Base-by-base conservation (phyloP, 805 yeast genomes). In the Wickerhamiella lipophila region DNA sequence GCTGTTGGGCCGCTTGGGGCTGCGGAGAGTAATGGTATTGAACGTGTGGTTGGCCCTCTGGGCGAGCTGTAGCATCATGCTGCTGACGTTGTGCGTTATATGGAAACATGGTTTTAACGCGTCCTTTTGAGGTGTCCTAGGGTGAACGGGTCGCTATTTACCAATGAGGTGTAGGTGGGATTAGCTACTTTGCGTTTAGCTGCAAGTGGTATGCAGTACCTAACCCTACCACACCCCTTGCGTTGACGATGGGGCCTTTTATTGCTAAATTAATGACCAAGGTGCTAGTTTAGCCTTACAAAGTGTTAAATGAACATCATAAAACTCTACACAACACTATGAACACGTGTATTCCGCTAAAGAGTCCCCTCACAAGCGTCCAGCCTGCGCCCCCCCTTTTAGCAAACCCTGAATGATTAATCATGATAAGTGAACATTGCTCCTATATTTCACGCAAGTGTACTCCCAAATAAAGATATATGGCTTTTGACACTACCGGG, bases 11-110 rank as follows among this genome's bases (percentile, higher is more conserved):
- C n/a, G 27, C 21, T 16, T 44, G 47, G 18, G 46, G 38, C 46
- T 42, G 46, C 23, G 47, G 47, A 25, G 40, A 32, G 21, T 44
- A 44, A 15, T 41, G 44, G n/a, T 44, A 42, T 26, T 36, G 41
- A 22, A 22, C 30, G n/a, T 23, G 40, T 30, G 29, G 47, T 19
- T 45, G 42, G 11, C n/a, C 48, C 19, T 36, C 42, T 6, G 48
- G 42, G 12, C 48, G 42, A n/a, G 48, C 42, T 3, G 42, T 19
- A 11, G 38, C 38, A 32, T 50, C 49, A 40, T 46, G 41, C 42
- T 54, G 56, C 41, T 46, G 50, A 40, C 44, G 51, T 46, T 53
- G 56, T 12, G 36, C 34, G 32, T 46, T 50, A 42, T 35, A 36
- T 23, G 52, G 49, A 22, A 42, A 42, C 46, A 42, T 42, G 25